Evolutionary conservation across 768 basidiomycete genomes (phyloP), one percentile per base, ranked within the genome.

Genomic region (Tricholoma bakamatsutake): DNA sequence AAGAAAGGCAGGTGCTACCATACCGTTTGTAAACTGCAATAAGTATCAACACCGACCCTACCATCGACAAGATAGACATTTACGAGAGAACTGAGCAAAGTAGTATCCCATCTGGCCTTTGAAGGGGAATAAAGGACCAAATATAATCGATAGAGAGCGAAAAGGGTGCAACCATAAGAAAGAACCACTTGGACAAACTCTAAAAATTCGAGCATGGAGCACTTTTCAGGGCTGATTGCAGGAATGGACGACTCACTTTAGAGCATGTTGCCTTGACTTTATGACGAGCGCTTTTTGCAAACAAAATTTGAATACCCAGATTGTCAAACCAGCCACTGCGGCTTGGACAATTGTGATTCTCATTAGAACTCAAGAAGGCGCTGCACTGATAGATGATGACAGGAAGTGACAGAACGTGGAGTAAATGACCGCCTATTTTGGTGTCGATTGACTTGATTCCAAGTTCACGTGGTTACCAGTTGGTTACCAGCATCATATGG

Each of bases 1-100:
- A 72, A 10, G 70, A 68, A n/a, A 77, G 59, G 17, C 64, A 66
- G 0, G 78, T 79, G 54, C 69, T 71, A 27, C 76, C 70, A 39
- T 72, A 70, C 51, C 71, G 64, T 37, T 61, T 60, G 60, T 76
- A 76, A n/a, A 65, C 77, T 79, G 33, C 17, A 4, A 12, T n/a
- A 13, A 35, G 17, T 40, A 31, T 40, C 8, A 24, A 5, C n/a
- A 45, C 33, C 11, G 35, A 28, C 24, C 40, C 1, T 18, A 1
- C 7, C n/a, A 3, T 27, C 11, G 7, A 24, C 0, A 17, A n/a
- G 15, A 21, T 18, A 51, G 18, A 8, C 10, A 65, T 74, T 11
- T 55, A 78, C 77, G 24, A 1, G 67, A 65, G 46, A 78, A 76
- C 48, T 69, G 65, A 7, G 54, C 72, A 18, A 58, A 69, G 31